Evolutionary conservation across 2,329 filamentous ascomycete species (phyloP), one percentile per base, ranked within the genome.

Genomic region (Aspergillus sojae): DNA sequence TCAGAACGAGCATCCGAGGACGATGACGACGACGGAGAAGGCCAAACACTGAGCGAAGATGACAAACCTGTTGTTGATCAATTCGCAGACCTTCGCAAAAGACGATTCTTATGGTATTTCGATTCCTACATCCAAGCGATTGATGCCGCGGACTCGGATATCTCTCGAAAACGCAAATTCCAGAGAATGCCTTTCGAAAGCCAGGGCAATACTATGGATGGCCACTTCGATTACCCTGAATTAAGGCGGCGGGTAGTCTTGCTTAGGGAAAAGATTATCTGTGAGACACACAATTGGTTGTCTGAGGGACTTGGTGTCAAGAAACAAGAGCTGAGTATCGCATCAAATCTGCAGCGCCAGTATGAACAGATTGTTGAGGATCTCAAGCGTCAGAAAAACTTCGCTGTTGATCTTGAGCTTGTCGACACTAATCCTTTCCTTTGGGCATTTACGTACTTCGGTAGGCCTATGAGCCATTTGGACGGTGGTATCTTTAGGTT

Each of bases 31-130:
- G 75, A 75, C 23, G 82, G 79, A 63, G 63, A 70, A 32, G 75
- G 77, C 34, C 55, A 46, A 9, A 60, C 65, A 16, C 53, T 53
- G n/a, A 75, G 67, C 11, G 78, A 87, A 16, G 88, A 90, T 46
- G 75, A 78, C 0, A 78, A 73, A 9, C 73, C 86, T 32, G 3
- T 19, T 1, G 84, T 93, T 76, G 91, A 96, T 68, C 92, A 93
- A 0, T 98, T 98, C 80, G 90, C 89, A 68, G 94, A 98, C 72
- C 83, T 97, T 5, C 92, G 91, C 83, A 98, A 98, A 79, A 89
- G 91, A 43, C 88, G 94, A 1, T 97, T 98, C 74, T 82, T 98
- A 16, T 98, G 95, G 95, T 98, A 98, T 79, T 96, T 92, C 76
- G 91, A 96, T 68, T 91, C 91, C 3, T 98, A 98, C 73, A 81